Base-by-base conservation (phyloP, 192 early-diverging fungal species). In the Linnemannia schmuckeri region DNA sequence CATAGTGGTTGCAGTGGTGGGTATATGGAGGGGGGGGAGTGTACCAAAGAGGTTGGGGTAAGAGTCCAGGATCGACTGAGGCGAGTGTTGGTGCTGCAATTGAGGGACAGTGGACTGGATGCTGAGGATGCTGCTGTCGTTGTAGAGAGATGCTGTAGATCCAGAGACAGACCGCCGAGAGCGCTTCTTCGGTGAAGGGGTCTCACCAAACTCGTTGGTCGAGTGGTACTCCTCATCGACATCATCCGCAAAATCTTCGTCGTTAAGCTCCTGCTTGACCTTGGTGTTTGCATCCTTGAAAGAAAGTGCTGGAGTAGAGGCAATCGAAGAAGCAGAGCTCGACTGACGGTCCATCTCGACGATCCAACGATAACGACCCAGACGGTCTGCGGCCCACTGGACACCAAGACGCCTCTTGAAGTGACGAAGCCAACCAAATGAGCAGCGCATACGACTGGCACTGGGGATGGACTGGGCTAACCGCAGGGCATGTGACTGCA, bases 391-490 rank as follows among this genome's bases (percentile, higher is more conserved):
- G 40, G 80, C 79, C 85, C 85, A 87, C 18, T 87, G 85, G 18
- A 87, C 85, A 57, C 85, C 85, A 3, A 87, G 72, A 30, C 85
- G 70, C 9, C 85, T 71, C 79, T 87, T 87, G 85, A 87, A 87
- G 57, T 87, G 85, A 22, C 85, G 54, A 15, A 87, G 73, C 85
- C 85, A 87, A 22, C 85, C 85, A 74, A 87, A 87, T 38, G 85
- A 87, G 68, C 85, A 87, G 30, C 85, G 79, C 85, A 87, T 87
- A 9, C 85, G 79, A 9, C 72, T 87, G 1, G 85, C 85, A n/a
- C 85, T 87, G 20, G 85, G 85, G 47, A 87, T 87, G 44, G 75
- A 80, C 17, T 77, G 85, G 18, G 85, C 85, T 27, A 87, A 77
- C 27, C 85, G 75, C 22, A 87, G 76, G 49, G 85, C 85, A 71